Evolutionary conservation across 805 yeast genomes (phyloP).

Genomic region (Suhomyces xylopsoci): DNA sequence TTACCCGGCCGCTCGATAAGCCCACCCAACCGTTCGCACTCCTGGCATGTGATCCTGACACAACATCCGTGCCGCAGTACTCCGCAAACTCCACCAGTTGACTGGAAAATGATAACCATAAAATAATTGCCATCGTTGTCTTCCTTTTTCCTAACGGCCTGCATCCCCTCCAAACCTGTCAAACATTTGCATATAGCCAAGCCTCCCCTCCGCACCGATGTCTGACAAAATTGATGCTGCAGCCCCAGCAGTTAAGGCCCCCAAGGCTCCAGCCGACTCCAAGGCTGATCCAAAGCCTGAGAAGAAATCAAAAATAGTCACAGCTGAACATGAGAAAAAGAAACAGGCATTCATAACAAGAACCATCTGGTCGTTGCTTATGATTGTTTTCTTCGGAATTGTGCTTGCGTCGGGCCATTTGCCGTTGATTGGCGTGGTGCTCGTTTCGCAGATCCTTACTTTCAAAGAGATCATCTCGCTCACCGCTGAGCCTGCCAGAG

Average conservation of each 20-base stretch:
- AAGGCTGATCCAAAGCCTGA: neutral
- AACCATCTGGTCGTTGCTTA: slow-evolving; percentile 89
- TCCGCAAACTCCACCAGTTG: neutral
- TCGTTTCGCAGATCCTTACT: slow-evolving; percentile 73
- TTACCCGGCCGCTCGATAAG: slow-evolving; percentile 1
- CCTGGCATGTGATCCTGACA: neutral
- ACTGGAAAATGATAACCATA: neutral
- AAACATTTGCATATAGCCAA: neutral
- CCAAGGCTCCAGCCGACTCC: neutral
- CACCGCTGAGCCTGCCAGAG: slow-evolving; percentile 81
- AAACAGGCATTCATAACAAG: slow-evolving; percentile 82
- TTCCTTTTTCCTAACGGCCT: neutral
- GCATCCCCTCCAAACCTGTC: neutral
- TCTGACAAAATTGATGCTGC: neutral
- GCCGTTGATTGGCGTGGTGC: slow-evolving; percentile 69
- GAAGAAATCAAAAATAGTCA: neutral
- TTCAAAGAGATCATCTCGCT: slow-evolving; percentile 87
- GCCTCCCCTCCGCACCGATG: neutral
- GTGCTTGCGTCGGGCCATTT: slow-evolving; percentile 81
- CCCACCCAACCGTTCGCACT: neutral
- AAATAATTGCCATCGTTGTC: neutral
- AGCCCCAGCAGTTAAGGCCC: neutral
- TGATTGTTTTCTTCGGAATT: slow-evolving; percentile 72
- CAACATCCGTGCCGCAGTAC: slow-evolving; percentile 1
- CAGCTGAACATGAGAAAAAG: slow-evolving; percentile 54